Evolutionary conservation across 2,329 filamentous ascomycete species (phyloP), one percentile per base, ranked within the genome.

Genomic region (Paraphoma chrysanthemicola): DNA sequence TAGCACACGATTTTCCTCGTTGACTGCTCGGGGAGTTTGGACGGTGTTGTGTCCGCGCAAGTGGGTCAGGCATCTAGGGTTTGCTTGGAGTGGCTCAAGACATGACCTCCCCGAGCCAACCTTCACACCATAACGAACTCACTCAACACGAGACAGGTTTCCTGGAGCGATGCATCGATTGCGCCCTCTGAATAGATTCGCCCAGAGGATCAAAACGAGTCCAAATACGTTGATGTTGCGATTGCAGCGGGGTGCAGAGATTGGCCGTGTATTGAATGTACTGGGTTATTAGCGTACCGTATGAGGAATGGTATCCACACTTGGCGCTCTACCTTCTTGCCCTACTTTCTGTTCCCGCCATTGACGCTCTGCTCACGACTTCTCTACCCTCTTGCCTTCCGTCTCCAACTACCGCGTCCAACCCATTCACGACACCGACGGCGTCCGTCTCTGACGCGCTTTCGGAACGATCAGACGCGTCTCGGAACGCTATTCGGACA

Each of bases 141-240:
- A 48, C 44, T 55, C 51, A 49, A 55, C 41, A 48, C 53, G 62
- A 45, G 38, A 42, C 17, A 30, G 30, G 11, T 18, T 29, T 18
- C 30, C 47, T 58, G 54, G 55, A 53, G 28, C 28, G 53, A 59
- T 54, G 47, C 50, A 56, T 23, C 29, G 16, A 17, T 57, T 57
- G 54, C 59, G 60, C 62, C 51, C 48, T 4, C 38, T 51, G 47
- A 59, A 57, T 56, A 30, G 52, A n/a, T 60, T 55, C 45, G 41
- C 44, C 56, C 46, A 36, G 76, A 75, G 79, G 87, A 86, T 78
- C 79, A 81, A 69, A 88, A 88, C 69, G 83, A 91, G 88, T 85
- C 85, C 82, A 88, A 87, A 81, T 84, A 90, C 77, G 80, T 78
- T 71, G 77, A 76, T 73, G 66, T 78, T 79, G 75, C 67, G 64